Base-by-base conservation (phyloP, 768 basidiomycete species). In the Gymnopilus junonius region DNA sequence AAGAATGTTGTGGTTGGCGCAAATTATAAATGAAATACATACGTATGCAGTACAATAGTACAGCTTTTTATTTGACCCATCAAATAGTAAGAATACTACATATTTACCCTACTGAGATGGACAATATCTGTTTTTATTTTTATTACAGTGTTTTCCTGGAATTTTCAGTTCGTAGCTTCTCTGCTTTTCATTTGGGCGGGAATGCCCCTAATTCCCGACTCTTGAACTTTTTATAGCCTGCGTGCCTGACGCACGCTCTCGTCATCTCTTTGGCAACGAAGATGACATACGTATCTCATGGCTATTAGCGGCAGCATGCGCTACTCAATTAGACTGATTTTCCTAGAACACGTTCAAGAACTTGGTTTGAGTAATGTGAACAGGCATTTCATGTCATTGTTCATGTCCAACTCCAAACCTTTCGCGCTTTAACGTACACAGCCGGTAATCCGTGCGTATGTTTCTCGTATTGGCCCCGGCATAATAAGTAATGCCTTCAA, bases 211-310 rank as follows among this genome's bases (percentile, higher is more conserved):
- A 51, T 51, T 51, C 48, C 48, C 48, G 48, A 51, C 48, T 51
- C 32, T 51, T 7, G 14, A 17, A n/a, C 48, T 51, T 51, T 51
- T 27, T 51, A 48, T 51, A 59, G 51, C 23, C 4, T 5, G n/a
- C 31, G 50, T 53, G 39, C 59, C 59, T 62, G 61, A 48, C 54
- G 46, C 34, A 46, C 23, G 61, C 54, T 54, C 55, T 56, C 54
- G 37, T 32, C 23, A 66, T 66, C 65, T 61, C 65, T 66, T 58
- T 66, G 55, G 53, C 65, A 63, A 66, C 62, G 57, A 32, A 45
- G 56, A 20, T 58, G 55, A 45, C 56, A 58, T 39, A n/a, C 40
- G 31, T 8, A 58, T 45, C 42, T 21, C 31, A 58, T 45, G 56
- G 27, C 21, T 21, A 55, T 37, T 42, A 39, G 20, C 56, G 40